phyloP scores from a whole-genome alignment of 2,329 filamentous ascomycete species.

The Aspergillus ochraceoroseus region DNA sequence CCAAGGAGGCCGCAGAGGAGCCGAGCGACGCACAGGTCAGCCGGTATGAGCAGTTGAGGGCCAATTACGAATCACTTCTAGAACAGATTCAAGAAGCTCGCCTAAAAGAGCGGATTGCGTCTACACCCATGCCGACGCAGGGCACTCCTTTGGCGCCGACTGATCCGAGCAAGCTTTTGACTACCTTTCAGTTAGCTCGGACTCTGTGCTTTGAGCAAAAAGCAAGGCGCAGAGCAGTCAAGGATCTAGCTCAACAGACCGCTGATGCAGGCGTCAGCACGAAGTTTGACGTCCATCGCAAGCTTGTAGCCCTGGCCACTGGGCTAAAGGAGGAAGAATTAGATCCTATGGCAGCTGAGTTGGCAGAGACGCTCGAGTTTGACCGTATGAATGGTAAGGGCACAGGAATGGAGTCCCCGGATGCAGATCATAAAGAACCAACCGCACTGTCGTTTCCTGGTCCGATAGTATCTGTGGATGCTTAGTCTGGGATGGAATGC shows the following conservation, averaged over 20 bases:
- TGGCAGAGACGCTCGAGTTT: constrained; percentile 45
- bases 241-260: constrained; percentile 43
- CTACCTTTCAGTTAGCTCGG: constrained; percentile 30
- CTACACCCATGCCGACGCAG: constrained; percentile 16
- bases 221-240: constrained; percentile 34
- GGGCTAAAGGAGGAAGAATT: constrained; percentile 46
- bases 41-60: constrained; percentile 38
- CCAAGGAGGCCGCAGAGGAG: constrained; percentile 37
- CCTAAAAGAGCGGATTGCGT: constrained; percentile 32
- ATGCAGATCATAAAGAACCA: constrained; percentile 28
- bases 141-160: constrained; percentile 18
- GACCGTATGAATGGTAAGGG: constrained; percentile 40
- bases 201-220: constrained; percentile 34
- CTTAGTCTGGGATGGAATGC: constrained; percentile 14
- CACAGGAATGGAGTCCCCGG: constrained; percentile 26
- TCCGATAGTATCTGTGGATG: constrained; percentile 33
- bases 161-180: constrained; percentile 30
- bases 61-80: constrained; percentile 41
- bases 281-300: constrained; percentile 46
- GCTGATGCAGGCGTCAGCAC: constrained; percentile 45
- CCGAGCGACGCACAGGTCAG: constrained; percentile 35
- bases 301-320: constrained; percentile 45
- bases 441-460: constrained; percentile 26
- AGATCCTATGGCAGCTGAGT: constrained; percentile 45
- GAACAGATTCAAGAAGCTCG: constrained; percentile 42